Percentiles rank a stretch among this genome's conserved stretches.
Conservation (phyloP, 2,329 filamentous ascomycete species). For the Sporothrix schenckii region DNA sequence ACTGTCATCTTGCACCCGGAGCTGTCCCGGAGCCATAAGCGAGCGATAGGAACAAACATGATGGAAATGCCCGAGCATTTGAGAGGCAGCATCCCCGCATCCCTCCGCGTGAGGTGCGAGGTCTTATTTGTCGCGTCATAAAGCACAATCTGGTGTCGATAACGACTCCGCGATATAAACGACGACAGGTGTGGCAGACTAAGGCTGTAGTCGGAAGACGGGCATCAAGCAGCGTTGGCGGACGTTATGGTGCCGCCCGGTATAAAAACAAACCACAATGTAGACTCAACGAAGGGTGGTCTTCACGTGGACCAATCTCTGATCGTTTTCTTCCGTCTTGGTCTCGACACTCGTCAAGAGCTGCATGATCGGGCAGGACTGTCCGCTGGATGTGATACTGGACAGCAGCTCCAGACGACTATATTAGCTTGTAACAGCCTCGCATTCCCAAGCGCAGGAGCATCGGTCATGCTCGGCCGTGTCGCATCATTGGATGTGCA, state of each 20-base stretch:
- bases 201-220: slow-evolving; percentile 9
- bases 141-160: not conserved
- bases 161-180: not conserved
- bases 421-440: not conserved
- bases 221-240: not conserved
- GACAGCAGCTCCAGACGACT: not conserved
- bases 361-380: slow-evolving; percentile 17
- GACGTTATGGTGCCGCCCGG: not conserved
- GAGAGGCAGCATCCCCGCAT: not conserved
- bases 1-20: not conserved
- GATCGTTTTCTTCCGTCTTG: not conserved
- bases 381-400: not conserved
- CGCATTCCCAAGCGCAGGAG: not conserved
- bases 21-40: not conserved
- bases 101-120: slow-evolving; percentile 27
- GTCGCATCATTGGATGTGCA: slow-evolving; percentile 12
- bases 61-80: not conserved
- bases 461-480: slow-evolving; percentile 22
- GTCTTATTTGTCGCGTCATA: slow-evolving; percentile 27
- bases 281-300: not conserved
- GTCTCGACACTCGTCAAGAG: slow-evolving; percentile 9
- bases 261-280: no score
- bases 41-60: not conserved
- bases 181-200: not conserved
- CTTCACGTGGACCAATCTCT: slow-evolving; percentile 5